Conservation (phyloP, 306 rosid species). For the Quercus agrifolia region DNA sequence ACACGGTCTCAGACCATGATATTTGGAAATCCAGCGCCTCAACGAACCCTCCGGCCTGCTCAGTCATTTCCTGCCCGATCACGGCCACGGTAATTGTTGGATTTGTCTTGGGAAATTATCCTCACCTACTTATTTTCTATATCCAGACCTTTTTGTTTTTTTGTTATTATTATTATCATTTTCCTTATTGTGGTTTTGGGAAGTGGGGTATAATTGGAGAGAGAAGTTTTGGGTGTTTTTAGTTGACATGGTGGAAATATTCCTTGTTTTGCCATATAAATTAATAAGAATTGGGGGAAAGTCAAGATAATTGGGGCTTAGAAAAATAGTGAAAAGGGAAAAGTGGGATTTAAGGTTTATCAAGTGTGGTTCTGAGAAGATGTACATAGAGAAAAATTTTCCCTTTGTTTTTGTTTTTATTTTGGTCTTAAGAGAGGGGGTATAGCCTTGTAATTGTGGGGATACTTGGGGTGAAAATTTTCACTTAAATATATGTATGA, state of each 20-base stretch:
- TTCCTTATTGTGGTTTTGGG: conserved; percentile 19
- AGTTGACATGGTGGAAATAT: conserved; percentile 20
- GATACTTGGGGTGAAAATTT: conserved; percentile 42
- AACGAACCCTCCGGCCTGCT: conserved; percentile 30
- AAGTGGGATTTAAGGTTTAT: conserved; percentile 12
- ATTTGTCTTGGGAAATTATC: conserved; percentile 17
- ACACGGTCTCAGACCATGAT: conserved; percentile 66
- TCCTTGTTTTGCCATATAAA: conserved; percentile 50
- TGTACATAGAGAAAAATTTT: conserved; percentile 30
- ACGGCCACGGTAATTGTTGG: conserved; percentile 20
- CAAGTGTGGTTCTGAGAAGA: conserved; percentile 21
- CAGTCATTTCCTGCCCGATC: conserved; percentile 43
- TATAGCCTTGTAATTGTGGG: conserved; percentile 47
- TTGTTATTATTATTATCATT: neutral
- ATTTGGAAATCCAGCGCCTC: conserved; percentile 39
- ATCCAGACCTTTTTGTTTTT: conserved; percentile 24
- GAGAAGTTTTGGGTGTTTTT: neutral
- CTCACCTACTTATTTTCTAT: conserved; percentile 22
- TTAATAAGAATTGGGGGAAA: conserved; percentile 40
- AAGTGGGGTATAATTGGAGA: conserved; percentile 22
- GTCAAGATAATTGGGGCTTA: conserved; percentile 31
- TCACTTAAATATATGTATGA: conserved; percentile 32
- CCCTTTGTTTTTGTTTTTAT: conserved; percentile 12
- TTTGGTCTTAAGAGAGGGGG: conserved; percentile 35
- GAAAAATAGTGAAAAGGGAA: conserved; percentile 35